Conservation (phyloP, 1,284 basidiomycete genomes). For the Ganoderma multipileum region DNA sequence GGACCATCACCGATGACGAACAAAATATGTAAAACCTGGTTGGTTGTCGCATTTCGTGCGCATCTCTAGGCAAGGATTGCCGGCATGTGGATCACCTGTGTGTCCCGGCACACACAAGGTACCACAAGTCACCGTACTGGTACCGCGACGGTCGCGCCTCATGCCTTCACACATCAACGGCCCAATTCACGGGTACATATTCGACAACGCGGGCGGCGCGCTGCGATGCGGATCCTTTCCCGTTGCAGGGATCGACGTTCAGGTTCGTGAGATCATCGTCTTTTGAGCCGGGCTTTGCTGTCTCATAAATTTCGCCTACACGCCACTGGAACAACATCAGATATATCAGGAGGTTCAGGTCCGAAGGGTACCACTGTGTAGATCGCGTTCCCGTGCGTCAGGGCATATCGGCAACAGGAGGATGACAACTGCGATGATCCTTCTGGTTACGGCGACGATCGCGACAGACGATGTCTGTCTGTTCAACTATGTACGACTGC, state of each 20-base stretch:
- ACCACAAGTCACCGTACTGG: constrained; percentile 4
- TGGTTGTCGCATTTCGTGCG: background rate
- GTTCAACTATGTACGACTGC: background rate
- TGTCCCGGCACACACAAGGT: constrained; percentile 5
- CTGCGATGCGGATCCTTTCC: background rate
- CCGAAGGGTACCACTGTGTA: constrained; percentile 64
- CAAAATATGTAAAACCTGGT: background rate
- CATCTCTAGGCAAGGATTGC: background rate
- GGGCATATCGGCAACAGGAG: constrained; percentile 68
- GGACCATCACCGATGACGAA: background rate
- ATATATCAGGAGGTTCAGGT: constrained; percentile 62
- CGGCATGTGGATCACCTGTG: constrained; percentile 3
- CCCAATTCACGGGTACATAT: background rate
- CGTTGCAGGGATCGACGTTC: background rate
- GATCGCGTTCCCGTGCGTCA: constrained; percentile 65
- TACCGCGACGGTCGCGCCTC: background rate
- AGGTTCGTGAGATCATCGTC: background rate
- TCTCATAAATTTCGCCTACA: constrained; percentile 47
- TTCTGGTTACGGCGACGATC: constrained; percentile 59
- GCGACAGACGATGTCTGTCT: constrained; percentile 62
- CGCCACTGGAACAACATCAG: constrained; percentile 73
- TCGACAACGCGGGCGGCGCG: background rate
- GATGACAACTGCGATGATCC: constrained; percentile 64
- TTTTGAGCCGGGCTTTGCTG: background rate
- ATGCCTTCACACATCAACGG: background rate